These are phyloP conservation scores for Pseudogymnoascus pannorum DNA, from an alignment of 2,329 filamentous ascomycete species.

Conservation along the genomic window DNA sequence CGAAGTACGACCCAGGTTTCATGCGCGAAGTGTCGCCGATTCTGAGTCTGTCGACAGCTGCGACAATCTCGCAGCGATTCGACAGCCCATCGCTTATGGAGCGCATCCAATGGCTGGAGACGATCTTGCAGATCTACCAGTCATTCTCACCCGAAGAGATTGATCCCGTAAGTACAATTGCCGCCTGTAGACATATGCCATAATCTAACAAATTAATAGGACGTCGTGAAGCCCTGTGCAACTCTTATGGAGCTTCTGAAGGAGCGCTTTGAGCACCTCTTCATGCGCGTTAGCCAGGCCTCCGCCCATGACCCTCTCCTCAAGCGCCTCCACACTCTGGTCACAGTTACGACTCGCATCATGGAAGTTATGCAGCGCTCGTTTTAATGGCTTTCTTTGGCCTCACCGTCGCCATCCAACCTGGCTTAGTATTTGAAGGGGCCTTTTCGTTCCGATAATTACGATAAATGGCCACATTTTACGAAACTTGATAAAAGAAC, in stretches of 20 bases:
- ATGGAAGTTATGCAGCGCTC: conserved; percentile 17
- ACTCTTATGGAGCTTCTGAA: conserved; percentile 50
- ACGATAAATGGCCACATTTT: conserved; percentile 8
- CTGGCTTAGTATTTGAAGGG: neutral
- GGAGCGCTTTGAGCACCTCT: conserved; percentile 44
- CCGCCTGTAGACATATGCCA: conserved; percentile 7
- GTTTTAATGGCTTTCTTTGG: neutral
- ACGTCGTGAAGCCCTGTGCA: conserved; percentile 31
- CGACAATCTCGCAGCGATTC: conserved; percentile 54
- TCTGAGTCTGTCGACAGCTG: conserved; percentile 56
- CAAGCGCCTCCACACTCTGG: conserved; percentile 41
- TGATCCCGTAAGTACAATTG: conserved; percentile 24
- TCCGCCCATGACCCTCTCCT: conserved; percentile 42
- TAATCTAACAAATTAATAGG: conserved; percentile 34
- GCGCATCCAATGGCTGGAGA: conserved; percentile 54
- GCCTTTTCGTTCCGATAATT: neutral
- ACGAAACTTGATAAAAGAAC: conserved; percentile 7
- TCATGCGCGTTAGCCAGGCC: conserved; percentile 42
- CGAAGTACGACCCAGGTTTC: conserved; percentile 43
- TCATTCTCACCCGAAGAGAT: conserved; percentile 18
- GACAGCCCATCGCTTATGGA: conserved; percentile 44
- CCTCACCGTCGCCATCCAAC: neutral
- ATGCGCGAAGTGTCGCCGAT: conserved; percentile 53
- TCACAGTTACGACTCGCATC: conserved; percentile 26
- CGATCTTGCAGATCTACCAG: conserved; percentile 47